Evolutionary conservation across 495 filamentous ascomycete genomes (phyloP), one percentile per base, ranked within the genome.

Genomic region (Letharia columbiana): DNA sequence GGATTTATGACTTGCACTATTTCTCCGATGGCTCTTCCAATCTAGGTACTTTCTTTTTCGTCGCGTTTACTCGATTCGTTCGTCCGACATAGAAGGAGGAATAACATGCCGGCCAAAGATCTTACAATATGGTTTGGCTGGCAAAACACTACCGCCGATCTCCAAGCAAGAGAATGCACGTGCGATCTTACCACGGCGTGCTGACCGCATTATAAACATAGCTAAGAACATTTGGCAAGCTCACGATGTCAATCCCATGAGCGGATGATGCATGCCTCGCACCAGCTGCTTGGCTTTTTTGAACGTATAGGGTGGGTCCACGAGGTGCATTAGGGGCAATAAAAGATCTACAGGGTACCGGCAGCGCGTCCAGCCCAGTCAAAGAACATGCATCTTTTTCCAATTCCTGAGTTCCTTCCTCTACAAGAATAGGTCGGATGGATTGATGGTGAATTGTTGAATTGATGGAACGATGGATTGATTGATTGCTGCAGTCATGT

Each of bases 261-360:
- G 17, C 12, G 50, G 52, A 57, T 57, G 33, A 57, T 57, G 54
- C 54, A 57, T 57, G 33, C 54, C 54, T 57, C 54, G 54, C 54
- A 57, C 33, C 37, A 57, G 54, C 54, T 17, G 33, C 54, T 57
- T 57, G 54, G 54, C 28, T 20, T 35, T 35, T 9, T 3, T 57
- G 18, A 33, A 57, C 15, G 23, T 6, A 20, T 20, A 8, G 31
- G 15, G 54, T 57, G 54, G 54, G 33, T 57, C 33, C 33, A 8
- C 7, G 33, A 57, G 54, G 54, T 57, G 33, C 54, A 57, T 57
- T 57, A 57, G 54, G 54, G 54, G 54, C 54, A 57, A 37, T 37
- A 33, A 37, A 39, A 37, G 33, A 57, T 57, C 3, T 57, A 15
- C 47, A 50, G 47, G n/a, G 10, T 12, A 12, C 17, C 50, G 50